These are phyloP conservation scores for Dictyostelium citrinum DNA, from an alignment of 78 protist genomes.

Conservation along the genomic window DNA sequence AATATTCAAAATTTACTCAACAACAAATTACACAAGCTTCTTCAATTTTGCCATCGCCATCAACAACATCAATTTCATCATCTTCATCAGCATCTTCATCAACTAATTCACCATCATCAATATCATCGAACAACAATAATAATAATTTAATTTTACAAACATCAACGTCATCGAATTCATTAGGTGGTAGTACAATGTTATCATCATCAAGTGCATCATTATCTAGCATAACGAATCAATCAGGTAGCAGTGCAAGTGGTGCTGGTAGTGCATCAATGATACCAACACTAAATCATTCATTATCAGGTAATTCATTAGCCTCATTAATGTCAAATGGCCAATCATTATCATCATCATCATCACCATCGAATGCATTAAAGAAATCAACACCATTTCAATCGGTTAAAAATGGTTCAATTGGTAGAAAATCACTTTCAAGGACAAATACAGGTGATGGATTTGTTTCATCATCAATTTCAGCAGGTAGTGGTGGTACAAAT, in stretches of 20 bases:
- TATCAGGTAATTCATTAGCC: not conserved
- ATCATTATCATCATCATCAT: not conserved
- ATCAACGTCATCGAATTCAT: not conserved
- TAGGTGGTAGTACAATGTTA: not conserved
- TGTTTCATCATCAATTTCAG: not conserved
- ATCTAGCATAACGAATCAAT: not conserved
- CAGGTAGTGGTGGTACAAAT: not conserved
- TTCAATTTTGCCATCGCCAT: not conserved
- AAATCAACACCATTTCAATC: not conserved
- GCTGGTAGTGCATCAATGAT: not conserved
- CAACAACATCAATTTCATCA: not conserved
- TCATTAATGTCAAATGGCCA: not conserved
- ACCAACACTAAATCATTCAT: not conserved
- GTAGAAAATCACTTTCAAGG: not conserved
- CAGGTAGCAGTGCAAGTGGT: not conserved
- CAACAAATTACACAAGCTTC: not conserved
- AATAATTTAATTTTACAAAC: not conserved
- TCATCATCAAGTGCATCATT: not conserved
- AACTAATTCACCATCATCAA: not conserved
- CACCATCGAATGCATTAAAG: not conserved
- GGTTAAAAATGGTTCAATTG: not conserved
- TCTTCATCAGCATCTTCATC: not conserved
- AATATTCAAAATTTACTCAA: conserved; percentile 14
- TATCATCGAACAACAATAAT: not conserved
- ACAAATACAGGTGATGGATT: not conserved